Evolutionary conservation across 2,329 filamentous ascomycete genomes (phyloP).

Genomic region (Nigrospora oryzae): DNA sequence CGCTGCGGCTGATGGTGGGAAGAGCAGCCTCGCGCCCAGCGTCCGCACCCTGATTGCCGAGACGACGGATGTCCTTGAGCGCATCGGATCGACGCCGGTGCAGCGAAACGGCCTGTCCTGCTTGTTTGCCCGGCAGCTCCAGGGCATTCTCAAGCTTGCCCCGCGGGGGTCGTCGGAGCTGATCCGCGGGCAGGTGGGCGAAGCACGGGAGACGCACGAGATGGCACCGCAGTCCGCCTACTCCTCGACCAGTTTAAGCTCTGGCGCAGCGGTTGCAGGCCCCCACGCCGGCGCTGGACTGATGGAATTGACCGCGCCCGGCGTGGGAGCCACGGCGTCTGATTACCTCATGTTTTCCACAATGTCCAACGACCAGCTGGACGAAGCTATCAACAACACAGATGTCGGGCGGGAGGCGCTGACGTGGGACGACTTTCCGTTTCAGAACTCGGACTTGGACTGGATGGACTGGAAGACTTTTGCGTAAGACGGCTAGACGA

Average conservation of each 20-base stretch:
- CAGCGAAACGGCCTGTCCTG: conserved; percentile 61
- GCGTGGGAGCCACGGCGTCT: conserved; percentile 6
- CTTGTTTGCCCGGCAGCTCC: conserved; percentile 47
- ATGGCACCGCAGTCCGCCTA: conserved; percentile 9
- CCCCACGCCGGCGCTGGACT: conserved; percentile 10
- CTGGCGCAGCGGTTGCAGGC: neutral
- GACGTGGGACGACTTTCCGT: conserved; percentile 24
- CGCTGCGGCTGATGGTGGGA: conserved; percentile 45
- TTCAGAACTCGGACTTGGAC: conserved; percentile 22
- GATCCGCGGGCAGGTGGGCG: conserved; percentile 5
- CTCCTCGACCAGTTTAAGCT: too few species aligned
- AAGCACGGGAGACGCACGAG: conserved; percentile 3
- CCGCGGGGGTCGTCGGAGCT: conserved; percentile 14
- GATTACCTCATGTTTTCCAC: conserved; percentile 23
- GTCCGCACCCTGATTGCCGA: conserved; percentile 59
- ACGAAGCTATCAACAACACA: conserved; percentile 24
- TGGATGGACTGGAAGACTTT: conserved; percentile 25
- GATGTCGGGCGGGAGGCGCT: conserved; percentile 20
- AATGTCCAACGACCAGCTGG: conserved; percentile 24
- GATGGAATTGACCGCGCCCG: conserved; percentile 13
- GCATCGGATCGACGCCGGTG: conserved; percentile 56
- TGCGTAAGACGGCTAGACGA: conserved; percentile 1
- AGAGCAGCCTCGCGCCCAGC: conserved; percentile 51
- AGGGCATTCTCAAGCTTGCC: conserved; percentile 33
- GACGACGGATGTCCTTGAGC: conserved; percentile 58